Percentiles rank a stretch among this genome's conserved stretches.
These are phyloP conservation scores for Cyberlindnera maritima DNA, from an alignment of 805 yeast genomes.

Conservation along the genomic window DNA sequence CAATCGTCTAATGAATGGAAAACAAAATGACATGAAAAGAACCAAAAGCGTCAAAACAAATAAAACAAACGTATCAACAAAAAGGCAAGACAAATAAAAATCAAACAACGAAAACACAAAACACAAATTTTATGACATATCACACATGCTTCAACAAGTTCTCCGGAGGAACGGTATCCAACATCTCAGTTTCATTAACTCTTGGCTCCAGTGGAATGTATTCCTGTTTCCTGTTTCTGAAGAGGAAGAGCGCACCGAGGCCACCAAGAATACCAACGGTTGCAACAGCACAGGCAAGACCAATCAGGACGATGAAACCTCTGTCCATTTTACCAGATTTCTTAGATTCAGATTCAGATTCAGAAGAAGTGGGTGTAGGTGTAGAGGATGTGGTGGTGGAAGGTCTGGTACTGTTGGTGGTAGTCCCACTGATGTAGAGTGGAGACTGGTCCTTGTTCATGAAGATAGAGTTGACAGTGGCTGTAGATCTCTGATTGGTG, in stretches of 20 bases:
- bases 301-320: constrained; percentile 68
- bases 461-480: constrained; percentile 31
- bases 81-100: neutral
- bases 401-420: constrained; percentile 21
- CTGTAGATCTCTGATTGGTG: constrained; percentile 22
- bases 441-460: constrained; percentile 37
- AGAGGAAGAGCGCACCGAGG: constrained; percentile 35
- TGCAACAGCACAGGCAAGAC: constrained; percentile 64
- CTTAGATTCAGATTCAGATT: constrained; percentile 8
- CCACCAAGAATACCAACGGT: constrained; percentile 41
- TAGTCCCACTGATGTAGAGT: constrained; percentile 28
- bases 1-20: neutral
- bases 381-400: constrained; percentile 19
- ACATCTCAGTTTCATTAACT: constrained; percentile 59
- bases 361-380: constrained; percentile 15
- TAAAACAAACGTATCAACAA: neutral
- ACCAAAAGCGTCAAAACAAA: neutral
- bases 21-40: neutral
- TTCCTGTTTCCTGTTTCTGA: constrained; percentile 37
- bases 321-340: constrained; percentile 32
- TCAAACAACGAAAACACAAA: neutral
- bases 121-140: neutral
- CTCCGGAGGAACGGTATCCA: constrained; percentile 60
- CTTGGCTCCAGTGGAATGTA: constrained; percentile 50
- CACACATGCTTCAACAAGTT: constrained; percentile 39